These are phyloP conservation scores for Rhizopus sp. DNA, from an alignment of 371 early-diverging fungal species.

Conservation along the genomic window DNA sequence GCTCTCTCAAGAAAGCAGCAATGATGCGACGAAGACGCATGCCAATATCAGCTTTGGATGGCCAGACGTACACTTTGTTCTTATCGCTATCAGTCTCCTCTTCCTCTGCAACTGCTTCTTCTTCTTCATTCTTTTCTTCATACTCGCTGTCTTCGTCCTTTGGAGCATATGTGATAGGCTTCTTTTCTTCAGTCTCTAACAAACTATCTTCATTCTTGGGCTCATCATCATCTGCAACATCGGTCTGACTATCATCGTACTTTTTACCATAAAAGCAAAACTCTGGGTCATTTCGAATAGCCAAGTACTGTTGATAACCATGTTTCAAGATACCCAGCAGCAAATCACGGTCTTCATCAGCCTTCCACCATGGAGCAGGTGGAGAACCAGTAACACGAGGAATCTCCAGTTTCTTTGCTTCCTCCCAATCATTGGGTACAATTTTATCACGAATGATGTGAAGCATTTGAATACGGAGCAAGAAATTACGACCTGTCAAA, in stretches of 20 bases:
- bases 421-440: constrained; percentile 52
- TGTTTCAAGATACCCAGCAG: constrained; percentile 78
- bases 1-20: constrained; percentile 66
- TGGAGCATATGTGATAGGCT: constrained; percentile 4
- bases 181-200: constrained; percentile 5
- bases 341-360: constrained; percentile 80
- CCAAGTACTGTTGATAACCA: constrained; percentile 76
- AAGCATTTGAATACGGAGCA: constrained; percentile 77
- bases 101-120: constrained; percentile 12
- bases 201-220: constrained; percentile 4
- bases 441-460: constrained; percentile 71
- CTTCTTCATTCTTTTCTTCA: not conserved
- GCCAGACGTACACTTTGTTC: constrained; percentile 51
- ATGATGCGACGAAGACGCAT: constrained; percentile 73
- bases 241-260: constrained; percentile 54
- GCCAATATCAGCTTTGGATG: constrained; percentile 76
- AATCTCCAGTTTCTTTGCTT: constrained; percentile 42
- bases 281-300: constrained; percentile 70
- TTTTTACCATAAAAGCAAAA: constrained; percentile 66
- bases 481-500: constrained; percentile 55
- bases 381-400: constrained; percentile 58
- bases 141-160: constrained; percentile 26
- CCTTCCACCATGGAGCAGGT: constrained; percentile 84
- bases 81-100: constrained; percentile 6
- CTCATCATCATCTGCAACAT: constrained; percentile 17